Percentiles rank a stretch among this genome's conserved stretches.
Conservation (phyloP, 306 rosid species). For the Lathyrus oleraceus region DNA sequence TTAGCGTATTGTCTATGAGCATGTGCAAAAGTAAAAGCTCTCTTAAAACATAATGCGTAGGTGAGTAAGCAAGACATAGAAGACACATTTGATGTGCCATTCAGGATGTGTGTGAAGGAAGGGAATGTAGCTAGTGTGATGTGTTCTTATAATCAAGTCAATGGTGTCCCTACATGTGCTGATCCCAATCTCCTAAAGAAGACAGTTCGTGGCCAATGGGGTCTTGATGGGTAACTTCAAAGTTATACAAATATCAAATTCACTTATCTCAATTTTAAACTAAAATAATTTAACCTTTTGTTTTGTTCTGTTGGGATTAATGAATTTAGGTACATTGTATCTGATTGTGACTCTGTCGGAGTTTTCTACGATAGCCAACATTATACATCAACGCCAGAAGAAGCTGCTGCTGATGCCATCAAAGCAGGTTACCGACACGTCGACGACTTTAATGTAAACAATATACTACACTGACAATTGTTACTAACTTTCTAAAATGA, state of each 20-base stretch:
- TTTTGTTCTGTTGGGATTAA: background rate
- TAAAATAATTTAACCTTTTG: background rate
- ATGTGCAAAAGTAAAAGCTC: background rate
- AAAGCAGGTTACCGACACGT: slow-evolving; percentile 59
- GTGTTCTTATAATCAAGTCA: slow-evolving; percentile 95
- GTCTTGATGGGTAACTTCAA: slow-evolving; percentile 66
- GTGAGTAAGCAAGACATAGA: slow-evolving; percentile 89
- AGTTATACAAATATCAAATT: background rate
- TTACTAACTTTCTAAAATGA: background rate
- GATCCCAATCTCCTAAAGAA: slow-evolving; percentile 80
- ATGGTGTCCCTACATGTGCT: slow-evolving; percentile 95
- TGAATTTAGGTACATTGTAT: slow-evolving; percentile 74
- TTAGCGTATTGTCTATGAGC: background rate
- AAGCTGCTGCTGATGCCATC: slow-evolving; percentile 90
- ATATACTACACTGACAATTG: no score
- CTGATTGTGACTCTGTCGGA: slow-evolving; percentile 90
- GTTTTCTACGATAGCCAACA: slow-evolving; percentile 72
- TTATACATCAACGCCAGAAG: slow-evolving; percentile 80
- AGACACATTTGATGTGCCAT: slow-evolving; percentile 88
- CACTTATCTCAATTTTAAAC: background rate
- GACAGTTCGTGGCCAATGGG: slow-evolving; percentile 75
- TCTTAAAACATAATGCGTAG: slow-evolving; percentile 36
- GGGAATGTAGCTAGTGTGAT: slow-evolving; percentile 90
- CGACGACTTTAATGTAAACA: no score
- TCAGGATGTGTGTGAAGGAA: slow-evolving; percentile 85